A percentile compares a stretch with the other conserved stretches of the same genome.
These are phyloP conservation scores for Eragrostis curvula DNA, from an alignment of 176 grass and related monocot genomes.

Conservation along the genomic window DNA sequence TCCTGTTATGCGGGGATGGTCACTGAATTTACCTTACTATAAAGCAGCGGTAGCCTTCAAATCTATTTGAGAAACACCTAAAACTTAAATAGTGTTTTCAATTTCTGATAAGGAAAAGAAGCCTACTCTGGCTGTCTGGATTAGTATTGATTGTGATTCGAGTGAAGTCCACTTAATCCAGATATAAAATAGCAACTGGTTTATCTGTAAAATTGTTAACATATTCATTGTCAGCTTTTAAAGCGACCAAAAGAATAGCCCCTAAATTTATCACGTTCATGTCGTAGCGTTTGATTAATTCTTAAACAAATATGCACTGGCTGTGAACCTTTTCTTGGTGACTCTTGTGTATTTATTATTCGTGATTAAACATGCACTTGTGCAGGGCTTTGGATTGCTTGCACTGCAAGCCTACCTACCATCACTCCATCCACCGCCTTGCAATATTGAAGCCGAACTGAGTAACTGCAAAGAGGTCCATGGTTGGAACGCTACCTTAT, in stretches of 20 bases:
- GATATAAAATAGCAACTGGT: background rate
- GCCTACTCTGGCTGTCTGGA: background rate
- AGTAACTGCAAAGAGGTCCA: conserved; percentile 46
- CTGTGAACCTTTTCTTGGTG: background rate
- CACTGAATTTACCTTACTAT: too few relatives aligned
- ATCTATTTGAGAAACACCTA: background rate
- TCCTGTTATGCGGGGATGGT: too few relatives aligned
- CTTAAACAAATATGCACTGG: background rate
- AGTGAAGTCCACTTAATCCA: background rate
- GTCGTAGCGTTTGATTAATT: background rate
- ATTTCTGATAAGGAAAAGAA: too few relatives aligned
- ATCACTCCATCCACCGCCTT: conserved; percentile 54
- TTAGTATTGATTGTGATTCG: conserved; percentile 9
- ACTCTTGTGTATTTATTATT: background rate
- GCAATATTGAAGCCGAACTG: conserved; percentile 33
- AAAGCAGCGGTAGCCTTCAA: background rate
- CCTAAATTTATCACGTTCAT: background rate
- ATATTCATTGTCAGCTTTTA: background rate
- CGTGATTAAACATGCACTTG: conserved; percentile 7
- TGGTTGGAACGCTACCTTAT: conserved; percentile 48
- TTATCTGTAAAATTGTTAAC: background rate
- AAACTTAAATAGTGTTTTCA: background rate
- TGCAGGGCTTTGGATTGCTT: conserved; percentile 64
- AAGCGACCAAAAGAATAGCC: background rate
- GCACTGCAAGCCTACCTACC: conserved; percentile 59